These are phyloP conservation scores for Penicillium thymicola DNA, from an alignment of 2,329 filamentous ascomycete species.

Conservation along the genomic window DNA sequence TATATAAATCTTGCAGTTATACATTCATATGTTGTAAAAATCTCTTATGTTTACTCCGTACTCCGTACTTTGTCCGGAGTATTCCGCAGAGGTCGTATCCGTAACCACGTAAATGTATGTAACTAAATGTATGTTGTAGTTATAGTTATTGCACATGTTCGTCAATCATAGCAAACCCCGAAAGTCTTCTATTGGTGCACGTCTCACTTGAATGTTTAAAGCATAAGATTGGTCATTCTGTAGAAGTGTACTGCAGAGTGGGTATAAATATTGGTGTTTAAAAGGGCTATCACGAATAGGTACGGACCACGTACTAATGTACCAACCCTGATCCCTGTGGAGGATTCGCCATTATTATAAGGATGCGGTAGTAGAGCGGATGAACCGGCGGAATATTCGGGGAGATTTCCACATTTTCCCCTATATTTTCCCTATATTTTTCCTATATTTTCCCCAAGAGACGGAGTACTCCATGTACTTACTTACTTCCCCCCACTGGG, in stretches of 20 bases:
- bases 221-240: slow-evolving; percentile 15
- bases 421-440: not conserved
- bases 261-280: not conserved
- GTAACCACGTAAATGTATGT: not conserved
- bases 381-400: slow-evolving; percentile 7
- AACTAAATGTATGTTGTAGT: not conserved
- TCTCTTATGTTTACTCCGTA: not conserved
- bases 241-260: slow-evolving; percentile 8
- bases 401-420: not conserved
- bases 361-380: slow-evolving; percentile 10
- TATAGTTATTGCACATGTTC: not conserved
- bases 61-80: not conserved
- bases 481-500: not conserved
- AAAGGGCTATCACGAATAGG: slow-evolving; percentile 1
- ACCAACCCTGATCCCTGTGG: slow-evolving; percentile 1
- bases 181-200: slow-evolving; percentile 4
- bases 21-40: not conserved
- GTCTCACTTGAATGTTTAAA: not conserved
- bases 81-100: not conserved
- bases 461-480: not conserved
- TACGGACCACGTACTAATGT: not conserved
- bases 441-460: not conserved
- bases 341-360: slow-evolving; percentile 14
- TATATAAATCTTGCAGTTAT: not conserved
- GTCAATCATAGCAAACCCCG: slow-evolving; percentile 1